These are phyloP conservation scores for Encephalitozoon hellem DNA, from an alignment of 371 early-diverging fungal genomes.

Conservation along the genomic window DNA sequence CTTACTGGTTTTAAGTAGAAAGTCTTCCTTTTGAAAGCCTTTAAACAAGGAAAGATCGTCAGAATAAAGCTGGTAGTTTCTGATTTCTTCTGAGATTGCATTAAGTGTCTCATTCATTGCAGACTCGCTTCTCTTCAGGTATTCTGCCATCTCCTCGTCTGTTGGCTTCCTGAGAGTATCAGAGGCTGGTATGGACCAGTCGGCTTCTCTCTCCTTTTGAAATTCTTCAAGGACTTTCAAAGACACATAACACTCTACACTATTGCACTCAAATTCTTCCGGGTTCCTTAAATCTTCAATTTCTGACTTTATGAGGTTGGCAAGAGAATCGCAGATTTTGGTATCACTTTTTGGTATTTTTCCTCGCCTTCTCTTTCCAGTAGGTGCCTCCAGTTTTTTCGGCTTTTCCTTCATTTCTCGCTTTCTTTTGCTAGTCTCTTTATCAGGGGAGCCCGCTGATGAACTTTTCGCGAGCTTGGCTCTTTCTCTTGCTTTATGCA, in stretches of 20 bases:
- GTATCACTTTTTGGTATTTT: background rate
- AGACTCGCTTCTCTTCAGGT: background rate
- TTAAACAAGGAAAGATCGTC: background rate
- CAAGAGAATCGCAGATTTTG: background rate
- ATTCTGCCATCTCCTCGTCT: background rate
- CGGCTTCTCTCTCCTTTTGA: background rate
- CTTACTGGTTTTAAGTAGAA: background rate
- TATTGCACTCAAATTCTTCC: background rate
- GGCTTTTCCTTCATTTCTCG: background rate
- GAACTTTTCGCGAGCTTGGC: background rate
- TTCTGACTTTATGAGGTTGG: background rate
- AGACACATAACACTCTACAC: background rate
- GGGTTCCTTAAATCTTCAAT: background rate
- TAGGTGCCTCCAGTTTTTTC: background rate
- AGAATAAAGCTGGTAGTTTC: background rate
- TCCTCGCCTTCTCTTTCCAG: background rate
- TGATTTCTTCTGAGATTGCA: background rate
- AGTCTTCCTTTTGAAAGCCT: background rate
- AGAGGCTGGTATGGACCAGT: background rate
- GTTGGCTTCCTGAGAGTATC: background rate
- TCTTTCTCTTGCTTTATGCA: constrained; percentile 2
- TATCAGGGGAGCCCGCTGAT: background rate
- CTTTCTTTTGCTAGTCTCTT: no score
- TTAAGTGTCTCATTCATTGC: background rate
- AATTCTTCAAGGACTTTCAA: background rate